Evolutionary conservation across 345 rosid genomes (phyloP), one percentile per base, ranked within the genome.

Genomic region (Eucalyptus tenuipes): DNA sequence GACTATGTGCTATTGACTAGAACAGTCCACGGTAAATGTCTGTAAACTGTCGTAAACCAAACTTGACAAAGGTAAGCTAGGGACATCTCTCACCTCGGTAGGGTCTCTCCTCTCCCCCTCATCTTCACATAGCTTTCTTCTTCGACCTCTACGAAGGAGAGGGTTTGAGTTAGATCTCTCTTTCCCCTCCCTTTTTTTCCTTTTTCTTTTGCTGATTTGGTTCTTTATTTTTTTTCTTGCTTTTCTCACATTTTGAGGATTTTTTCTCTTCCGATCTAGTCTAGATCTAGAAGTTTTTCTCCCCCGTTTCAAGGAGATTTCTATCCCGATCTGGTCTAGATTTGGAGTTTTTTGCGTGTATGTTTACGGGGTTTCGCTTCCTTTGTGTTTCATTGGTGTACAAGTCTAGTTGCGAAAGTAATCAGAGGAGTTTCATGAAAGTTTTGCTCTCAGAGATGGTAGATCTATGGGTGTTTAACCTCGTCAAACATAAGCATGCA

Each of bases 91-190:
- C 61, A 0, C 12, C 61, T 55, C 6, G 3, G 29, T 55, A 9
- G 61, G 61, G 29, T 24, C 61, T 55, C 61, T 55, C 61, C 29
- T 55, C 27, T 55, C 3, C 6, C 13, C 13, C 61, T 55, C 61
- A 55, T 55, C 61, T 55, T 55, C 29, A 24, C 12, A 22, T 55
- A 55, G 27, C 61, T 22, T 55, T 24, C 27, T 55, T 55, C 5
- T 0, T 55, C 0, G 0, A 0, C 13, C 61, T 55, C 61, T 2
- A 55, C 1, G 6, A 55, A 24, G 61, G 61, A 24, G 27, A 24
- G 3, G 13, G 3, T 24, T 55, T 55, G 61, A 55, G 61, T 55
- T 24, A 55, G 13, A 55, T 55, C 29, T 55, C 61, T 24, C 29
- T 55, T 6, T 29, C 29, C 61, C 24, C 61, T 3, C 13, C 4